Conservation (phyloP, 495 filamentous ascomycete genomes). For the Talaromyces stipitatus region DNA sequence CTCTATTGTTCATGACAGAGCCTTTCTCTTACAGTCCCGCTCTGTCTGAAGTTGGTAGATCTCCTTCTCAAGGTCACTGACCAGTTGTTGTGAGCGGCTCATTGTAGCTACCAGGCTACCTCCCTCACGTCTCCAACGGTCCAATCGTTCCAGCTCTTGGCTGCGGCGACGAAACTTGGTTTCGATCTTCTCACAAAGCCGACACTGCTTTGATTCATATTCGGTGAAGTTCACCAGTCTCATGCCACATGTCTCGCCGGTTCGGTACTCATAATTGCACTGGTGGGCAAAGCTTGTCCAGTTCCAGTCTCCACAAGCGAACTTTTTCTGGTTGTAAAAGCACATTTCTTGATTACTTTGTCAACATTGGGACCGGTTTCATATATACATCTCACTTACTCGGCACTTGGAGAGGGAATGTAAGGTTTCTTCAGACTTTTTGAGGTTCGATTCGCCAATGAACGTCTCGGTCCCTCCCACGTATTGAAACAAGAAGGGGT, state of each 20-base stretch:
- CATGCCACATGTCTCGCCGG: constrained; percentile 96
- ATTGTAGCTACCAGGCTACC: constrained; percentile 69
- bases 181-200: constrained; percentile 83
- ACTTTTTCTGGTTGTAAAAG: constrained; percentile 51
- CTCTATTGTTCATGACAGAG: constrained; percentile 19
- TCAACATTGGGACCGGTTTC: constrained; percentile 20
- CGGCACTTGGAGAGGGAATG: not conserved
- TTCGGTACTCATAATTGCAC: constrained; percentile 94
- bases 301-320: constrained; percentile 80
- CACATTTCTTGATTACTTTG: constrained; percentile 41
- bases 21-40: constrained; percentile 29
- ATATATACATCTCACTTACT: constrained; percentile 13
- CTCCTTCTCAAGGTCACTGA: constrained; percentile 53
- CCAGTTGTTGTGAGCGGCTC: constrained; percentile 61
- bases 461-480: not conserved
- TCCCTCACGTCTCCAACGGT: constrained; percentile 70
- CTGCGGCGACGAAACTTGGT: constrained; percentile 72
- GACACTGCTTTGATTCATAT: constrained; percentile 54
- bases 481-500: not conserved
- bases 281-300: constrained; percentile 94
- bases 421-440: constrained; percentile 1
- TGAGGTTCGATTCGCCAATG: not conserved
- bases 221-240: constrained; percentile 73
- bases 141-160: constrained; percentile 70
- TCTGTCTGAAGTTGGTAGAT: constrained; percentile 46